Percentiles rank a stretch among this genome's conserved stretches.
Conservation (phyloP, 805 yeast species). For the Myxozyma melibiosi region DNA sequence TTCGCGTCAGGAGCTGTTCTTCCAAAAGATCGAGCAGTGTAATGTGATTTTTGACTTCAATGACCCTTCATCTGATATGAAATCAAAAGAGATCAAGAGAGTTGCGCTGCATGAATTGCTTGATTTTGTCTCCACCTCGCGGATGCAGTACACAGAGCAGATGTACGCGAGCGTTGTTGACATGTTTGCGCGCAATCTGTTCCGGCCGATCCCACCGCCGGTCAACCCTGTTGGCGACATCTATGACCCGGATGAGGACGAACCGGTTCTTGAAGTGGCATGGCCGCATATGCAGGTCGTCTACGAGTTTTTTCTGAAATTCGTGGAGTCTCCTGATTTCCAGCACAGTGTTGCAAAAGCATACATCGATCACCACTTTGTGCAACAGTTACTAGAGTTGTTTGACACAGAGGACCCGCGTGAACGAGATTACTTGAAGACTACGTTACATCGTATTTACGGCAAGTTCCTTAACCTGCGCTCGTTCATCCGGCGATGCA, state of each 20-base stretch:
- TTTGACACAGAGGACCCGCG: conserved; percentile 97
- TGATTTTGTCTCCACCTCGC: conserved; percentile 78
- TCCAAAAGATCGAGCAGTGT: conserved; percentile 91
- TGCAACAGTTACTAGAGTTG: conserved; percentile 75
- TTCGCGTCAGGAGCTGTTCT: conserved; percentile 75
- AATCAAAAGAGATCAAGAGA: conserved; percentile 90
- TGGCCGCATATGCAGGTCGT: conserved; percentile 99
- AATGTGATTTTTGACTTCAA: conserved; percentile 90
- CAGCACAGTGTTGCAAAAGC: conserved; percentile 91
- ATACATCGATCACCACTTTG: conserved; percentile 88
- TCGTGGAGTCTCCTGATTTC: conserved; percentile 92
- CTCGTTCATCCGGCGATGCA: conserved; percentile 87
- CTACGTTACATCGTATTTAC: conserved; percentile 92
- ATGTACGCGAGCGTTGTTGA: conserved; percentile 85
- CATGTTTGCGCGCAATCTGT: conserved; percentile 86
- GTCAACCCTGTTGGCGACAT: conserved; percentile 96
- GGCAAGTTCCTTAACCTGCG: conserved; percentile 91
- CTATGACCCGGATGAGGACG: conserved; percentile 98
- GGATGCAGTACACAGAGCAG: conserved; percentile 85
- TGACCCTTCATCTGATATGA: conserved; percentile 88
- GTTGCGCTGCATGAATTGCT: conserved; percentile 85
- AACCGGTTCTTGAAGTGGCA: conserved; percentile 91
- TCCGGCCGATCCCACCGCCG: conserved; percentile 97
- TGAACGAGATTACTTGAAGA: conserved; percentile 92
- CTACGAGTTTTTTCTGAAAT: conserved; percentile 89